These are phyloP conservation scores for Verticillium albo-atrum DNA, from an alignment of 2,329 filamentous ascomycete species.

Conservation along the genomic window DNA sequence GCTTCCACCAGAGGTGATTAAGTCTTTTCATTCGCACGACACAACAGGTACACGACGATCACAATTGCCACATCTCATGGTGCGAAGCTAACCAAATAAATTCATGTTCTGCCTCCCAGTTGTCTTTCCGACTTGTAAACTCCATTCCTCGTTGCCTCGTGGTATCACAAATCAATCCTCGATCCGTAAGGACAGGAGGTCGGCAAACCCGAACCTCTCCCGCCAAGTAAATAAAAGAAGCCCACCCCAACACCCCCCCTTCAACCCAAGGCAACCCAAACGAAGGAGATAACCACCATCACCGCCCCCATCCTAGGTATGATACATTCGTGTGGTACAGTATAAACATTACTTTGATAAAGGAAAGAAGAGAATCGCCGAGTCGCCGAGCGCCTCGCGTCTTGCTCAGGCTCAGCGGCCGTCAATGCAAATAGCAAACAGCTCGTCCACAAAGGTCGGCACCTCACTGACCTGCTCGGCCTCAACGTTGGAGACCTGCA, in stretches of 20 bases:
- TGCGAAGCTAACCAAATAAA: too few relatives aligned
- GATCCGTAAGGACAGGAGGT: not conserved
- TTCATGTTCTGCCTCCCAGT: not conserved
- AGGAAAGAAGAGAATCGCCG: not conserved
- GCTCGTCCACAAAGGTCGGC: conserved; percentile 40
- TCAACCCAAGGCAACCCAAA: not conserved
- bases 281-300: not conserved
- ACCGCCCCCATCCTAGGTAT: too few relatives aligned
- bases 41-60: too few relatives aligned
- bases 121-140: not conserved
- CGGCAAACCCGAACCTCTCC: not conserved
- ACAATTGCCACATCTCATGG: too few relatives aligned
- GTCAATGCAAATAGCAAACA: conserved; percentile 26
- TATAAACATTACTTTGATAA: not conserved
- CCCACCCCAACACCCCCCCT: not conserved
- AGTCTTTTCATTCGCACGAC: too few relatives aligned
- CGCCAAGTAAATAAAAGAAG: too few relatives aligned
- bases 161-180: not conserved
- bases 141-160: not conserved
- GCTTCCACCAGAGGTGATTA: too few relatives aligned
- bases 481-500: conserved; percentile 24
- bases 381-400: too few relatives aligned
- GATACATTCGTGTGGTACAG: not conserved
- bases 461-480: conserved; percentile 27
- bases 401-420: not conserved